Conservation (phyloP, 2,329 filamentous ascomycete genomes). For the Hypoxylon sp. region DNA sequence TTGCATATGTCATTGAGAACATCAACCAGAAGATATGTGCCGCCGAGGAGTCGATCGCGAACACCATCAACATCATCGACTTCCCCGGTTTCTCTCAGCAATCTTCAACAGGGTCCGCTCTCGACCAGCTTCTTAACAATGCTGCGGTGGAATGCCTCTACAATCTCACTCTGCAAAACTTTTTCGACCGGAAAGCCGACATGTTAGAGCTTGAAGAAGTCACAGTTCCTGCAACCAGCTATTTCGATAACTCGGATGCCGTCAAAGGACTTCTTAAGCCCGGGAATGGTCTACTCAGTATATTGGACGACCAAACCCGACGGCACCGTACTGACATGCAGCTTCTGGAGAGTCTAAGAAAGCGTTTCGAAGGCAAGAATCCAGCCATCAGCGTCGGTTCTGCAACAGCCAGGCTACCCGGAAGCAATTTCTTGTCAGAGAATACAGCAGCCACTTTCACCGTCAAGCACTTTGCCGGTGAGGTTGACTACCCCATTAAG, state of each 20-base stretch:
- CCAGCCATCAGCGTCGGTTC: slow-evolving; percentile 86
- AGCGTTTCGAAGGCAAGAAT: slow-evolving; percentile 95
- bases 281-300: slow-evolving; percentile 92
- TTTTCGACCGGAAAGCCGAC: slow-evolving; percentile 95
- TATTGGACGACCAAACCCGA: slow-evolving; percentile 94
- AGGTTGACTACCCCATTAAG: slow-evolving; percentile 92
- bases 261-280: slow-evolving; percentile 92
- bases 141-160: slow-evolving; percentile 93
- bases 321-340: slow-evolving; percentile 91
- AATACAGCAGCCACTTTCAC: slow-evolving; percentile 87
- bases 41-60: slow-evolving; percentile 87
- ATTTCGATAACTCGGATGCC: slow-evolving; percentile 97
- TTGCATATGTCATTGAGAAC: slow-evolving; percentile 92
- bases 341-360: slow-evolving; percentile 89
- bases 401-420: slow-evolving; percentile 81
- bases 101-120: slow-evolving; percentile 82
- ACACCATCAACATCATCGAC: slow-evolving; percentile 95
- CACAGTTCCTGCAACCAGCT: slow-evolving; percentile 89
- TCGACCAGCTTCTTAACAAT: slow-evolving; percentile 96
- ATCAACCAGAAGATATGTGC: slow-evolving; percentile 93
- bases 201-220: slow-evolving; percentile 96
- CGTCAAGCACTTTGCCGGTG: slow-evolving; percentile 94
- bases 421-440: slow-evolving; percentile 90
- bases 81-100: slow-evolving; percentile 95
- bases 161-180: slow-evolving; percentile 93